Percentiles rank a stretch among this genome's conserved stretches.
Evolutionary conservation across 768 basidiomycete genomes (phyloP).

Genomic region (Xerocomellus chrysenteron): DNA sequence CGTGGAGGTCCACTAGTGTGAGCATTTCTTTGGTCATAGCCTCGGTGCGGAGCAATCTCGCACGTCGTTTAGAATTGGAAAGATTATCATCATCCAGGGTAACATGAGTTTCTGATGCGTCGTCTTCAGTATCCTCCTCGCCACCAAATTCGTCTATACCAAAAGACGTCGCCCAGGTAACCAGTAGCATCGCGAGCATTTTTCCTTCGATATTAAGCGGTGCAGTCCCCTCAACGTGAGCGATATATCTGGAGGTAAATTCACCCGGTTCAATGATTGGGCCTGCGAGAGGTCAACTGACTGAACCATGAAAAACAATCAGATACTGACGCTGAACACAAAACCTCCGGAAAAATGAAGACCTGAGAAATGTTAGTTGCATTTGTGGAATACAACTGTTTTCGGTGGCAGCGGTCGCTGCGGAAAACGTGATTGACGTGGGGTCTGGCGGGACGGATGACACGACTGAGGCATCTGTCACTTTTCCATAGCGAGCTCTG

Average conservation of each 20-base stretch:
- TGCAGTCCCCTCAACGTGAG: constrained; percentile 60
- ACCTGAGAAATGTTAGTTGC: constrained; percentile 75
- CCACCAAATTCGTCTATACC: constrained; percentile 80
- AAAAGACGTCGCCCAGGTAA: constrained; percentile 88
- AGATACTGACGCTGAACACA: constrained; percentile 71
- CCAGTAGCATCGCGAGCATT: constrained; percentile 75
- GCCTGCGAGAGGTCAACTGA: constrained; percentile 45
- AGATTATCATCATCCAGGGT: constrained; percentile 27
- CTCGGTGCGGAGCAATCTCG: constrained; percentile 56
- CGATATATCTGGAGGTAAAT: constrained; percentile 69
- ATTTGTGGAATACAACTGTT: constrained; percentile 65
- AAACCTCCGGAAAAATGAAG: constrained; percentile 84
- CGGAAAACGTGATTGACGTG: constrained; percentile 8
- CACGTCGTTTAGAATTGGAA: constrained; percentile 38
- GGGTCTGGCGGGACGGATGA: constrained; percentile 26
- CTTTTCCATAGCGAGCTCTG: constrained; percentile 80
- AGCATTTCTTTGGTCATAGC: constrained; percentile 76
- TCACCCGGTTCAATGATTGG: constrained; percentile 83
- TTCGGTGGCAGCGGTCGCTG: background rate
- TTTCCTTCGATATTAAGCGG: constrained; percentile 70
- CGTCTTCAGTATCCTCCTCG: constrained; percentile 35
- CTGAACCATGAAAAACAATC: background rate
- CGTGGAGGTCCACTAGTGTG: constrained; percentile 75
- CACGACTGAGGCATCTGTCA: constrained; percentile 37
- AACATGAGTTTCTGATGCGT: constrained; percentile 8